phyloP scores from a whole-genome alignment of 495 filamentous ascomycete species.

The Talaromyces ruber region DNA sequence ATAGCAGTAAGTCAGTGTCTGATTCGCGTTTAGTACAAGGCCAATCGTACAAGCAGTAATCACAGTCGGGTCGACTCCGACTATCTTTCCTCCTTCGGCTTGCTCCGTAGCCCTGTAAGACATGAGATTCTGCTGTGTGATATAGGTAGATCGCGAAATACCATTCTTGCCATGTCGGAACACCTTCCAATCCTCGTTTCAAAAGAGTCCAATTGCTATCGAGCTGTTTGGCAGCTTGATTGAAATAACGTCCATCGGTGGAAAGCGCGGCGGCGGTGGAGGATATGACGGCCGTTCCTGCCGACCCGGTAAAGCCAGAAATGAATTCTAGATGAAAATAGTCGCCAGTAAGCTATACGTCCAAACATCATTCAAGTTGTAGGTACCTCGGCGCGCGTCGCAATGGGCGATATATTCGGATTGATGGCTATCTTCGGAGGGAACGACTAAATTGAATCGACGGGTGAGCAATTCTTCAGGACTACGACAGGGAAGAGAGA shows the following conservation, averaged over 20 bases:
- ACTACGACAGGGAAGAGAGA: conserved; percentile 10
- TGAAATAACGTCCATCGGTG: conserved; percentile 97
- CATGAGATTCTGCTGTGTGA: neutral
- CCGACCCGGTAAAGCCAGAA: conserved; percentile 91
- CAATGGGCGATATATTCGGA: conserved; percentile 96
- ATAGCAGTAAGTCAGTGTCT: neutral
- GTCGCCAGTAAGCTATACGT: neutral
- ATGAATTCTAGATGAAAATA: conserved; percentile 59
- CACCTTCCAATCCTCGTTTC: conserved; percentile 87
- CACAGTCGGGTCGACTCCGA: conserved; percentile 86
- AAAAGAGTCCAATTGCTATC: conserved; percentile 87
- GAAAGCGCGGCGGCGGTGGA: conserved; percentile 80
- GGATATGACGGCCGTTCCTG: conserved; percentile 86
- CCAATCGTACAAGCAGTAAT: conserved; percentile 59
- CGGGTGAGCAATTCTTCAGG: conserved; percentile 8
- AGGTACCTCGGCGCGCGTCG: conserved; percentile 77
- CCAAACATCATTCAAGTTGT: neutral
- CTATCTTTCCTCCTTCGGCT: conserved; percentile 72
- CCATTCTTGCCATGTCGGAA: conserved; percentile 98
- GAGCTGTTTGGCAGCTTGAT: conserved; percentile 88
- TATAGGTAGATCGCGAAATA: conserved; percentile 19
- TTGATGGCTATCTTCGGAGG: conserved; percentile 94
- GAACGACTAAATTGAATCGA: conserved; percentile 62
- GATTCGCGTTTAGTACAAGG: neutral
- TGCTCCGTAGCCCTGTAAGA: conserved; percentile 62